Percentiles rank a stretch among this genome's conserved stretches.
Evolutionary conservation across 2,329 filamentous ascomycete genomes (phyloP).

Genomic region (Spiromastix sp.): DNA sequence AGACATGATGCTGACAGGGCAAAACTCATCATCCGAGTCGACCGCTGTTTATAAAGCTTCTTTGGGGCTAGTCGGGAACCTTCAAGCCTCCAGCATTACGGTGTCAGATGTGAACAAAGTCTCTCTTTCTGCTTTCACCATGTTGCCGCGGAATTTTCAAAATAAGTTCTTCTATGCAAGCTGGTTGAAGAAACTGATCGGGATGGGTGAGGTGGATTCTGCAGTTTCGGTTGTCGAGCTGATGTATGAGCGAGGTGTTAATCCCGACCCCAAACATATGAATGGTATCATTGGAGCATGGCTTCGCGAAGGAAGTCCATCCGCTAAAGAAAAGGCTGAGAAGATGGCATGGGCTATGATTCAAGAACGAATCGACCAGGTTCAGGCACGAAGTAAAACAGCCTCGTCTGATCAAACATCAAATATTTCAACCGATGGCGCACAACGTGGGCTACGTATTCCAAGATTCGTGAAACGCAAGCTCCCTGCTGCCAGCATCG

Average conservation of each 20-base stretch:
- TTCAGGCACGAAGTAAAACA: slow-evolving; percentile 29
- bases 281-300: slow-evolving; percentile 76
- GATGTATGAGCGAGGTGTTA: slow-evolving; percentile 60
- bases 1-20: slow-evolving; percentile 71
- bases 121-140: slow-evolving; percentile 39
- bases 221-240: slow-evolving; percentile 63
- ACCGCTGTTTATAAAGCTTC: slow-evolving; percentile 34
- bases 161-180: slow-evolving; percentile 81
- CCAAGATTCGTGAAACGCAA: slow-evolving; percentile 31
- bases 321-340: slow-evolving; percentile 53
- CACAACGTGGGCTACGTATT: slow-evolving; percentile 16
- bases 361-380: slow-evolving; percentile 52
- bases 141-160: slow-evolving; percentile 42
- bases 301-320: slow-evolving; percentile 51
- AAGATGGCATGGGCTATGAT: slow-evolving; percentile 69
- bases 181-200: slow-evolving; percentile 78
- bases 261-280: slow-evolving; percentile 62
- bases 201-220: slow-evolving; percentile 58
- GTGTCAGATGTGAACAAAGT: slow-evolving; percentile 37
- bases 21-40: slow-evolving; percentile 33
- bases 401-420: slow-evolving; percentile 17
- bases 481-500: slow-evolving; percentile 54
- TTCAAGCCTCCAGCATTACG: slow-evolving; percentile 31
- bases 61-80: slow-evolving; percentile 28
- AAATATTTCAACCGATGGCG: slow-evolving; percentile 12